phyloP scores from a whole-genome alignment of 2,329 filamentous ascomycete species.

The Hysterium pulicare region DNA sequence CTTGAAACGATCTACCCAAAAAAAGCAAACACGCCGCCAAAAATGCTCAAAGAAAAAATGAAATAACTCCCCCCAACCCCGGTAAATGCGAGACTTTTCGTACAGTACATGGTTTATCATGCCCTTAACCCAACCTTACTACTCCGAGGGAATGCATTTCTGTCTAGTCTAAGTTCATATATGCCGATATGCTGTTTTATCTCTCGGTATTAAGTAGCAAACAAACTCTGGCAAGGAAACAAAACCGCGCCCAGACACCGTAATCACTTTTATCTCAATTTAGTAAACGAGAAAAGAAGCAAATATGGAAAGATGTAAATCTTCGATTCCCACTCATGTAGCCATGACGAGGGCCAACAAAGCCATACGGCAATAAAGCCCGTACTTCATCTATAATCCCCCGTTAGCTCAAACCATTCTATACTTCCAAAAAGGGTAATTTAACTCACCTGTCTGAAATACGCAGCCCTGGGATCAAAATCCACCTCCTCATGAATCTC shows the following conservation, averaged over 20 bases:
- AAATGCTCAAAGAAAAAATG: conserved; percentile 25
- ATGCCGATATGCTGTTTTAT: no score
- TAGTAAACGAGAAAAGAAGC: no score
- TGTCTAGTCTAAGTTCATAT: background rate
- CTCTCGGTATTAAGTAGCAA: no score
- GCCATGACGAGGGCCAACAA: conserved; percentile 90
- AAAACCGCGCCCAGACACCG: no score
- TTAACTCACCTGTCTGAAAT: conserved; percentile 92
- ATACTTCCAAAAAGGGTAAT: no score
- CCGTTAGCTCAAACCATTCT: background rate
- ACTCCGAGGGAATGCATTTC: background rate
- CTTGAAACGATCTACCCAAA: no score
- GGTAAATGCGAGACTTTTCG: no score
- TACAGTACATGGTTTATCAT: no score
- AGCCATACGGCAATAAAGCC: conserved; percentile 97
- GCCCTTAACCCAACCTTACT: conserved; percentile 8
- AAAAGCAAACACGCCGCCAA: conserved; percentile 6
- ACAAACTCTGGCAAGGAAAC: no score
- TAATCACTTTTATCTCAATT: no score
- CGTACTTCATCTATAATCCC: conserved; percentile 79
- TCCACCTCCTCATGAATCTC: conserved; percentile 96
- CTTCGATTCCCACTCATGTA: conserved; percentile 35
- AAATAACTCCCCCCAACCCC: conserved; percentile 32
- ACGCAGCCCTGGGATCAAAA: conserved; percentile 93
- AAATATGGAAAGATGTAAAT: no score